Evolutionary conservation across 1,139 yeast genomes (phyloP), one percentile per base, ranked within the genome.

Genomic region (Blastobotrys serpentis): DNA sequence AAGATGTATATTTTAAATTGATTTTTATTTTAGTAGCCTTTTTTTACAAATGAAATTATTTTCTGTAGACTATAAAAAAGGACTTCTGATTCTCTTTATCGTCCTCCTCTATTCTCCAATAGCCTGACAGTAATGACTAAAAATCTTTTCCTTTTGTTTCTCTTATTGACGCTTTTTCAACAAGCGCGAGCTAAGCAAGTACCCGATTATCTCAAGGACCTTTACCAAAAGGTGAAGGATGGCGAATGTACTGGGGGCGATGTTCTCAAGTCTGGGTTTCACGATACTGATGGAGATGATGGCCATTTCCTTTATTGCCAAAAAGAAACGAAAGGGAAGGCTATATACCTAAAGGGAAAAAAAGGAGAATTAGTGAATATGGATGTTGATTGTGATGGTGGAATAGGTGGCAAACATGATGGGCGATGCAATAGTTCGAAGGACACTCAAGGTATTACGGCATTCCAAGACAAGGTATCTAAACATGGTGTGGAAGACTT

Each of bases 361-460:
- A 17, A 33, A 3, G 48, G 48, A 17, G 17, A 22, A 5, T 32
- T 50, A 16, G 47, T 42, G 2, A 50, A 50, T 25, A 44, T 50
- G 51, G 53, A 50, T 18, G 43, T 50, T 14, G 53, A 50, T 41
- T 50, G 53, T 23, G 53, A 50, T 32, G 53, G 53, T 29, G 47
- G 37, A 25, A 36, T 17, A 4, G 13, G 23, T 7, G 48, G 34
- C 4, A 13, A 23, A 6, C 21, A 36, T 10, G 51, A 48, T 16
- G 43, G 43, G n/a, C 33, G 51, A 22, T 48, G 51, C 17, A 41
- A 32, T 11, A 22, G 33, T 7, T 18, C 37, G 1, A 23, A 22
- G 17, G 44, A 37, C 26, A 39, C 44, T 4, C 46, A 37, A 34
- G 37, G 19, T 4, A 22, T 41, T 18, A 48, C 51, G 2, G 32